These are phyloP conservation scores for Naganishia antarctica DNA, from an alignment of 768 basidiomycete genomes.

Conservation along the genomic window DNA sequence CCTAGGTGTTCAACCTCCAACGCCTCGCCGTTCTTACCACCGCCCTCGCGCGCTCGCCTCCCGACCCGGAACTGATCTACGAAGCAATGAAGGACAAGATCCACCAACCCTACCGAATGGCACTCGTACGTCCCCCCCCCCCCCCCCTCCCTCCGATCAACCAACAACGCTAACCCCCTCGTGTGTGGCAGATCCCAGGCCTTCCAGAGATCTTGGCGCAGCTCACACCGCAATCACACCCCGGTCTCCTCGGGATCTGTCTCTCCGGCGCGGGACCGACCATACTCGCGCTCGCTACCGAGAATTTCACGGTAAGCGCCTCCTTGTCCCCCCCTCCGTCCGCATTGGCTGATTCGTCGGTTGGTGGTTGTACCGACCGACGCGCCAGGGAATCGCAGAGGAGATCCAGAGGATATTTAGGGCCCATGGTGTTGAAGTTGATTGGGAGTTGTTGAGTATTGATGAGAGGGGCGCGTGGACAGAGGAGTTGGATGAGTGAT, in stretches of 20 bases:
- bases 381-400: constrained; percentile 62
- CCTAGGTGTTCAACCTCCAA: constrained; percentile 96
- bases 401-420: constrained; percentile 72
- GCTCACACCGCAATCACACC: constrained; percentile 82
- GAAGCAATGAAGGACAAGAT: constrained; percentile 99
- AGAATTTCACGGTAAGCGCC: constrained; percentile 60
- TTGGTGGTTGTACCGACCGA: no score
- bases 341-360: no score
- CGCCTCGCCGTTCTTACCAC: constrained; percentile 92
- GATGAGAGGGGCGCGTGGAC: constrained; percentile 51
- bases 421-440: constrained; percentile 68
- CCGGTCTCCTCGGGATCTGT: constrained; percentile 93
- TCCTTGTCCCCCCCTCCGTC: no score
- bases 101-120: constrained; percentile 91
- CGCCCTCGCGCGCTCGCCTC: constrained; percentile 80
- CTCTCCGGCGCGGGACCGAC: constrained; percentile 97
- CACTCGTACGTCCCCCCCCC: constrained; percentile 58
- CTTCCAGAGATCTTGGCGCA: constrained; percentile 83
- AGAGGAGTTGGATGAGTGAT: constrained; percentile 37
- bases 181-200: constrained; percentile 72
- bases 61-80: constrained; percentile 92
- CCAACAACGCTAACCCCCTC: neutral
- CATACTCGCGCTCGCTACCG: constrained; percentile 86
- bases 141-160: neutral
- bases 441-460: constrained; percentile 81